phyloP scores from a whole-genome alignment of 106 monocot genomes.

The Phalaenopsis aphrodite region DNA sequence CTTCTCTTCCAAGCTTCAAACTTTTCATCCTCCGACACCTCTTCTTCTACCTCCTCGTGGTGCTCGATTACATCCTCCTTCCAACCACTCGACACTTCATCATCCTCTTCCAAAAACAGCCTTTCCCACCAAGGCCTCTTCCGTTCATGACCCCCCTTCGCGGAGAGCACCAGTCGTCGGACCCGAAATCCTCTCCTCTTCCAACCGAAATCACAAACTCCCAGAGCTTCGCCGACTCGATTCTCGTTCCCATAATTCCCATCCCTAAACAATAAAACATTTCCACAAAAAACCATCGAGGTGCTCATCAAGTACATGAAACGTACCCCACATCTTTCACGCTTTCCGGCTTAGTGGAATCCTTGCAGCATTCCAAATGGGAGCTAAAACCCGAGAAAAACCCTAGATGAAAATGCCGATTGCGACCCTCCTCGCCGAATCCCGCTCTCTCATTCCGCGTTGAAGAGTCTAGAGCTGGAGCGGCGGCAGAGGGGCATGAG shows the following conservation, averaged over 20 bases:
- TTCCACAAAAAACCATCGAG: slow-evolving; percentile 1
- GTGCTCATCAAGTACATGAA: slow-evolving; percentile 12
- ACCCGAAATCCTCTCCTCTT: slow-evolving; percentile 8
- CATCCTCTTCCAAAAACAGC: slow-evolving; percentile 46
- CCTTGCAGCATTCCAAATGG: background rate
- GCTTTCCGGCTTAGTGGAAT: background rate
- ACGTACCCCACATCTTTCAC: slow-evolving; percentile 4
- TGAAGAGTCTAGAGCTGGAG: background rate
- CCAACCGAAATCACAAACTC: slow-evolving; percentile 6
- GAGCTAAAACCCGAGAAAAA: background rate
- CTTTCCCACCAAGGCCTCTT: slow-evolving; percentile 66
- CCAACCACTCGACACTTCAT: slow-evolving; percentile 25
- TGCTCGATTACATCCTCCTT: slow-evolving; percentile 31
- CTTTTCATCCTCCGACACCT: slow-evolving; percentile 28
- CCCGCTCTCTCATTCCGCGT: background rate
- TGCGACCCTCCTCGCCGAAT: background rate
- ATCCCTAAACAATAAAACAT: background rate
- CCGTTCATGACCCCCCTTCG: slow-evolving; percentile 10
- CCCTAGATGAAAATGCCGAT: slow-evolving; percentile 1
- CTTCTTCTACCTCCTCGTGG: slow-evolving; percentile 10
- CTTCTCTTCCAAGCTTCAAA: slow-evolving; percentile 83
- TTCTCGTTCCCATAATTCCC: background rate
- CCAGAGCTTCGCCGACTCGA: background rate
- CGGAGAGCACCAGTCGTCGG: slow-evolving; percentile 16
- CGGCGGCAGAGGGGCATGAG: background rate